Base-by-base conservation (phyloP, 768 basidiomycete genomes). In the Suillus tomentosus region DNA sequence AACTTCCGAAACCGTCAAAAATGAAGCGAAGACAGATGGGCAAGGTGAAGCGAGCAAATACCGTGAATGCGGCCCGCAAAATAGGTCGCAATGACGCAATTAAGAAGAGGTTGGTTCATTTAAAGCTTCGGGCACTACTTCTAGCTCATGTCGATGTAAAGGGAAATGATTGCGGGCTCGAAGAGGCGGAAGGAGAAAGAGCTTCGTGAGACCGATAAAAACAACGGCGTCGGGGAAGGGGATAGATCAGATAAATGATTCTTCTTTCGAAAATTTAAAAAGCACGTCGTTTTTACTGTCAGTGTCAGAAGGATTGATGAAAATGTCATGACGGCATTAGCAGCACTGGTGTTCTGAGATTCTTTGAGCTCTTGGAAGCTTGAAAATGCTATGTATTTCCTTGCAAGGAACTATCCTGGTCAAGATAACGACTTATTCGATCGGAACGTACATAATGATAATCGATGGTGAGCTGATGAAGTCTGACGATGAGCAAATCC, bases 1-100 rank as follows among this genome's bases (percentile, higher is more conserved):
- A 91, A 68, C 82, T 99, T n/a, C 91, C 91, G 24, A 95, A 93
- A 73, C 95, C 96, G 0, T 92, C 92, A 2, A 96, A 94, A 77
- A 83, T 95, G 81, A 90, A 91, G 78, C 88, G 91, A 66, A 87
- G 83, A 69, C 81, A 87, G 71, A 93, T 98, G 87, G 92, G 92
- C 63, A 94, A 91, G 77, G 80, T 87, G 8, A 90, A 92, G 74
- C 89, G 91, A 22, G 84, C 91, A 3, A 90, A 95, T 58, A 81
- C 78, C 6, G 88, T 94, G 59, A 92, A 91, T 68, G 79, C 81
- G 31, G 90, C 90, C 5, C 81, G 90, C 45, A 84, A 81, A 66
- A 82, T 92, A 57, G 90, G 91, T 5, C 84, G 88, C 56, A 81
- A 73, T 36, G 88, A 91, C 65, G 88, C 90, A 7, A 83, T 91